Percentiles rank a stretch among this genome's conserved stretches.
Evolutionary conservation across 192 early-diverging fungal species (phyloP).

Genomic region (Mortierella hygrophila): DNA sequence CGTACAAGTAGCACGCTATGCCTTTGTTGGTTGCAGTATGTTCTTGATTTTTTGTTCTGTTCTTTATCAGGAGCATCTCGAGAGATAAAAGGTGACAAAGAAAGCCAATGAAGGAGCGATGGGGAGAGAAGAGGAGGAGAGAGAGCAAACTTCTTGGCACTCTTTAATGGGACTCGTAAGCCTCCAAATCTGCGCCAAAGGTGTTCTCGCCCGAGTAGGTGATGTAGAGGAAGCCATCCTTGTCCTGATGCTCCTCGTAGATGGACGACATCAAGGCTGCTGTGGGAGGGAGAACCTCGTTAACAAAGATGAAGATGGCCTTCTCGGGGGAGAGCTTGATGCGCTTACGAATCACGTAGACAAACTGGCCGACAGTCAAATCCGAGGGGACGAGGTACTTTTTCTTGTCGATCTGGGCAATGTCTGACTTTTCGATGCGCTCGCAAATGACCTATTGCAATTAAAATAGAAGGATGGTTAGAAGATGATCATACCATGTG

Average conservation of each 20-base stretch:
- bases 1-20: background rate
- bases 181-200: constrained; percentile 67
- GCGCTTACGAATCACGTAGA: constrained; percentile 96
- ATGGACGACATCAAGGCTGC: constrained; percentile 93
- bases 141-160: background rate
- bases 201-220: constrained; percentile 94
- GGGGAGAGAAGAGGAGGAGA: constrained; percentile 7
- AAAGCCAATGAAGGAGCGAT: constrained; percentile 22
- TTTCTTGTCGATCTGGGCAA: constrained; percentile 98
- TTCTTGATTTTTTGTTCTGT: background rate
- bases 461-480: background rate
- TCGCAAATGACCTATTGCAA: constrained; percentile 81
- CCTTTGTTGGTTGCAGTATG: background rate
- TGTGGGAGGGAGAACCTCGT: constrained; percentile 94
- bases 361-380: constrained; percentile 97
- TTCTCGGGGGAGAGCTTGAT: constrained; percentile 97
- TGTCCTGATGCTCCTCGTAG: constrained; percentile 98
- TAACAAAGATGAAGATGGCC: constrained; percentile 99
- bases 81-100: constrained; percentile 17
- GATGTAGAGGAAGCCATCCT: constrained; percentile 98
- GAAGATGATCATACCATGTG: background rate
- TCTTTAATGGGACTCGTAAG: constrained; percentile 28
- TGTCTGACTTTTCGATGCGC: constrained; percentile 98
- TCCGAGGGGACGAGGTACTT: constrained; percentile 98
- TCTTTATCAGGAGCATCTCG: constrained; percentile 5